These are phyloP conservation scores for Colletotrichum sp. DNA, from an alignment of 2,329 filamentous ascomycete genomes.

Conservation along the genomic window DNA sequence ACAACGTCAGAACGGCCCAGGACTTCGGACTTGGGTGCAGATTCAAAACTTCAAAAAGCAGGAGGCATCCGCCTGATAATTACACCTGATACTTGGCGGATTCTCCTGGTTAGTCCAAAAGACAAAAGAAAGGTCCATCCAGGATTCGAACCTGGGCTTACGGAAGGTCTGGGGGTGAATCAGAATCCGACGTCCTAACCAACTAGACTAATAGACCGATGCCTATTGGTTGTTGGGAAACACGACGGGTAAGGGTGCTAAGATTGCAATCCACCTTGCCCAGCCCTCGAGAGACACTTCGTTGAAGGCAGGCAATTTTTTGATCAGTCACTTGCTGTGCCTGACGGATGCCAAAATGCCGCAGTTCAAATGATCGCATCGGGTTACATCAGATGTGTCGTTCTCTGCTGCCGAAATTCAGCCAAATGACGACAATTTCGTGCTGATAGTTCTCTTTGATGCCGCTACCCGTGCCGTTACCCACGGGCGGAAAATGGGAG, in stretches of 20 bases:
- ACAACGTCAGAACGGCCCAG: neutral
- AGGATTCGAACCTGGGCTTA: conserved; percentile 23
- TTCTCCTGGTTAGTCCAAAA: neutral
- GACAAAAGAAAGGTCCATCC: conserved; percentile 13
- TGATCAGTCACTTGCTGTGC: neutral
- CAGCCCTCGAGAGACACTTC: neutral
- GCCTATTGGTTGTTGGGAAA: neutral
- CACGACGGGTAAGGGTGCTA: rapidly evolving
- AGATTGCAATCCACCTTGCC: rapidly evolving
- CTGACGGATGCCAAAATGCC: neutral
- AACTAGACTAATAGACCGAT: conserved; percentile 22
- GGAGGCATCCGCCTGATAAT: neutral
- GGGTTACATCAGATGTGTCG: neutral
- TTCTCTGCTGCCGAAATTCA: neutral
- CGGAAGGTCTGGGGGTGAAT: conserved; percentile 4
- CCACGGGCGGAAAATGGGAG: neutral
- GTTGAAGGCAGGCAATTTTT: neutral
- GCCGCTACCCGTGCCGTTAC: neutral
- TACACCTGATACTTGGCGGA: neutral
- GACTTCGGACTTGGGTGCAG: neutral
- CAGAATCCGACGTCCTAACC: conserved; percentile 24
- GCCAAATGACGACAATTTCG: neutral
- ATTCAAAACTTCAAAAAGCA: neutral
- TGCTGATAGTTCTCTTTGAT: neutral
- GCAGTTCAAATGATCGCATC: neutral